These are phyloP conservation scores for Phytophthora foliorum DNA, from an alignment of 352 stramenopile species.

Conservation along the genomic window DNA sequence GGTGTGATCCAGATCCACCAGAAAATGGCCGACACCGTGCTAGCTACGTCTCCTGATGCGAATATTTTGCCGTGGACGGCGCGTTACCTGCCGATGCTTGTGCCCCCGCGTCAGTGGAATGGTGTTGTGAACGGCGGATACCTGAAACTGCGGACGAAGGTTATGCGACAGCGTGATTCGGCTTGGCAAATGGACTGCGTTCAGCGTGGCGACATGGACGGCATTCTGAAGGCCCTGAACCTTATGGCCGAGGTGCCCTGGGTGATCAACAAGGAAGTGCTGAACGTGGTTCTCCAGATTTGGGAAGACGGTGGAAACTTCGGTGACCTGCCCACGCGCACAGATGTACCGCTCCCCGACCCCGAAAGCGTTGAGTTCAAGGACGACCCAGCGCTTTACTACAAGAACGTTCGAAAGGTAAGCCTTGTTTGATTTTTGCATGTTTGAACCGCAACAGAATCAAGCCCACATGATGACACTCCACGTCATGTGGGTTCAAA, in stretches of 20 bases:
- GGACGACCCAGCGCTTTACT: constrained; percentile 71
- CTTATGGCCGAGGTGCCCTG: constrained; percentile 94
- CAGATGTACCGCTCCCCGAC: constrained; percentile 70
- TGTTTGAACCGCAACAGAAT: constrained; percentile 74
- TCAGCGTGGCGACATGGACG: constrained; percentile 83
- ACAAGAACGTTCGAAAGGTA: constrained; percentile 84
- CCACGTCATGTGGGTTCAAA: constrained; percentile 87
- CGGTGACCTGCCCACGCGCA: constrained; percentile 93
- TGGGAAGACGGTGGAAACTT: constrained; percentile 94
- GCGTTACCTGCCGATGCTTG: constrained; percentile 96
- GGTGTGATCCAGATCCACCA: constrained; percentile 83
- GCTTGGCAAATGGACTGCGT: constrained; percentile 92
- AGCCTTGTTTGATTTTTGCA: constrained; percentile 25
- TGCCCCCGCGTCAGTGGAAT: constrained; percentile 94
- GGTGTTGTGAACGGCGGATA: constrained; percentile 94
- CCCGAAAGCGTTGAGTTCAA: constrained; percentile 67
- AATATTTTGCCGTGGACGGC: constrained; percentile 84
- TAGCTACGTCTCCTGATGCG: constrained; percentile 58
- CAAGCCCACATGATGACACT: constrained; percentile 72
- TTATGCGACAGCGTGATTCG: constrained; percentile 93
- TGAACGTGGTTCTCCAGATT: constrained; percentile 92
- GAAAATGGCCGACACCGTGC: constrained; percentile 60
- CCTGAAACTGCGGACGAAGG: constrained; percentile 91
- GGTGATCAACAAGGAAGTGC: constrained; percentile 96
- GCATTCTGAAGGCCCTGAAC: constrained; percentile 94